Base-by-base conservation (phyloP, 1,284 basidiomycete species). In the Xerocomus subilludens region DNA sequence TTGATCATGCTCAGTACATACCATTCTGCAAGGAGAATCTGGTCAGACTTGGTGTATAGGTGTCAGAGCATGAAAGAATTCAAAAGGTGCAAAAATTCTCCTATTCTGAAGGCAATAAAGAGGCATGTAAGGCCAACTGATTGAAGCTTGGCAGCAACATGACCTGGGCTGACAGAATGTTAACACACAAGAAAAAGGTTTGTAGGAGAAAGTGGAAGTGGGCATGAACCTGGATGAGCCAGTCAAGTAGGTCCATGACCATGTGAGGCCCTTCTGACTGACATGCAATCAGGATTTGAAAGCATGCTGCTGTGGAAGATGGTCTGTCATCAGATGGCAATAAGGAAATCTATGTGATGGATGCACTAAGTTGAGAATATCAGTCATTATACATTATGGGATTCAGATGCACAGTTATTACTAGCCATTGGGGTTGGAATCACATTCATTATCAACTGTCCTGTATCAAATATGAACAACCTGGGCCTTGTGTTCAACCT, bases 161-260 rank as follows among this genome's bases (percentile, higher is more conserved):
- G 64, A 95, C 92, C 14, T 97, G 94, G 4, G 91, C 88, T 6
- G 96, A 97, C 36, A 99, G 91, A 90, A 99, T 93, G 88, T 99
- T 99, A 82, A 96, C 89, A 77, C 94, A 94, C 73, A 99, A 91
- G 88, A 98, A 99, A 66, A 99, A 91, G 0, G 98, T 99, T 86
- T 99, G 98, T 18, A 97, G 97, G 16, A 98, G 89, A 30, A 99
- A 90, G 73, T 93, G 93, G 89, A 99, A 98, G 80, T 96, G 96
- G 78, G 92, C 90, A 84, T 99, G 98, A 33, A 98, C 94, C 86
- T 99, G 97, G 78, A 99, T 93, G 74, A 99, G 90, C 98, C 98
- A 99, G 88, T 99, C 98, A 75, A 94, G 94, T 47, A 99, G 91
- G 77, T 27, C 94, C 94, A 33, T 72, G 92, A 92, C 96, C 96